Percentiles rank a stretch among this genome's conserved stretches.
phyloP scores from a whole-genome alignment of 1,139 yeast species.

The Saccharomyces hybrid region DNA sequence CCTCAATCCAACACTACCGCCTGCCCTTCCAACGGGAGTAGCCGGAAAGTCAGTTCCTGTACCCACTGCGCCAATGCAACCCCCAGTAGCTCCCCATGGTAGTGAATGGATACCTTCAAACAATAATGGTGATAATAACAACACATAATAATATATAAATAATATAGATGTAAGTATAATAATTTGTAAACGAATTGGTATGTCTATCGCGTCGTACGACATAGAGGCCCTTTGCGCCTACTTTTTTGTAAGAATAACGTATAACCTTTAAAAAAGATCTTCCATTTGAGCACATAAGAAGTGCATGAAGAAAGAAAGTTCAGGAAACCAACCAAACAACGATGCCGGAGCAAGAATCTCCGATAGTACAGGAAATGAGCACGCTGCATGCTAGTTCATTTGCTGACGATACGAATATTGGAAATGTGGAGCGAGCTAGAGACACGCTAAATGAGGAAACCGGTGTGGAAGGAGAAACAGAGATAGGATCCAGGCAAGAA shows the following conservation, averaged over 20 bases:
- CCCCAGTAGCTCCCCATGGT: not conserved
- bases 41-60: not conserved
- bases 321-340: slow-evolving; percentile 1
- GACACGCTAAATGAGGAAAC: not conserved
- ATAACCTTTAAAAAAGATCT: not conserved
- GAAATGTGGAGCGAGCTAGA: slow-evolving; percentile 1
- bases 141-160: not conserved
- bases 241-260: not conserved
- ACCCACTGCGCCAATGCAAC: not conserved
- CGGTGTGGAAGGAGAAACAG: slow-evolving; percentile 3
- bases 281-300: not conserved
- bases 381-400: not conserved
- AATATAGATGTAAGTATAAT: not conserved
- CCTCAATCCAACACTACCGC: not conserved
- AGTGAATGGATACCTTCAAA: not conserved
- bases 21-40: not conserved
- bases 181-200: not conserved
- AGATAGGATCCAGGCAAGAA: not conserved
- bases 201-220: not conserved
- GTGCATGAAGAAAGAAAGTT: not conserved
- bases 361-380: not conserved
- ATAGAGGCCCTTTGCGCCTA: not conserved
- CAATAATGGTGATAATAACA: not conserved
- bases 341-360: slow-evolving; percentile 3
- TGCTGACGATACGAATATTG: not conserved